phyloP scores from a whole-genome alignment of 768 basidiomycete genomes.

The Porpolomopsis calyptriformis region DNA sequence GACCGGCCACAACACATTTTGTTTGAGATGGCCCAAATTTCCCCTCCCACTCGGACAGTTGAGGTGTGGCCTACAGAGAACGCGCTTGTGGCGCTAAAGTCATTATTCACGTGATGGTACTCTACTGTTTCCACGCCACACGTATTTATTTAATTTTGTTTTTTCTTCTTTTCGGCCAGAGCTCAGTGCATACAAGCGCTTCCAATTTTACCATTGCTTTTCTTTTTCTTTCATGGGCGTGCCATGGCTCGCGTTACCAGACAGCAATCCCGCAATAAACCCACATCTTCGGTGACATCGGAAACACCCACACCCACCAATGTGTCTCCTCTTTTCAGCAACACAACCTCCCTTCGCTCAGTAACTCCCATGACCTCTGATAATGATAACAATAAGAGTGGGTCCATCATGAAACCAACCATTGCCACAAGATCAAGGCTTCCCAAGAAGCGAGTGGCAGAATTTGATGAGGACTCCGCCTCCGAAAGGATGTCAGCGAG shows the following conservation, averaged over 20 bases:
- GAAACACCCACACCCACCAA: slow-evolving; percentile 25
- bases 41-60: too few relatives aligned
- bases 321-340: slow-evolving; percentile 43
- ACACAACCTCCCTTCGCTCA: slow-evolving; percentile 30
- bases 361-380: slow-evolving; percentile 51
- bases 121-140: slow-evolving; percentile 3
- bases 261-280: neutral
- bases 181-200: too few relatives aligned
- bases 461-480: slow-evolving; percentile 13
- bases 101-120: neutral
- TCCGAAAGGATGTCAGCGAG: slow-evolving; percentile 11
- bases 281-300: neutral
- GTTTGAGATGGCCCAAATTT: too few relatives aligned
- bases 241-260: slow-evolving; percentile 4
- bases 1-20: too few relatives aligned
- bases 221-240: too few relatives aligned
- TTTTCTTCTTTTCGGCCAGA: too few relatives aligned
- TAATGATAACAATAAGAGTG: slow-evolving; percentile 23
- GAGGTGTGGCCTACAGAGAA: too few relatives aligned
- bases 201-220: too few relatives aligned
- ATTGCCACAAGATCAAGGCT: neutral
- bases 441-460: slow-evolving; percentile 1
- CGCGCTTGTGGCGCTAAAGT: slow-evolving; percentile 3
- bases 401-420: slow-evolving; percentile 5
- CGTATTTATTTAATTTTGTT: neutral